Base-by-base conservation (phyloP, 2,329 filamentous ascomycete genomes). In the Aspergillus hiratsukae region DNA sequence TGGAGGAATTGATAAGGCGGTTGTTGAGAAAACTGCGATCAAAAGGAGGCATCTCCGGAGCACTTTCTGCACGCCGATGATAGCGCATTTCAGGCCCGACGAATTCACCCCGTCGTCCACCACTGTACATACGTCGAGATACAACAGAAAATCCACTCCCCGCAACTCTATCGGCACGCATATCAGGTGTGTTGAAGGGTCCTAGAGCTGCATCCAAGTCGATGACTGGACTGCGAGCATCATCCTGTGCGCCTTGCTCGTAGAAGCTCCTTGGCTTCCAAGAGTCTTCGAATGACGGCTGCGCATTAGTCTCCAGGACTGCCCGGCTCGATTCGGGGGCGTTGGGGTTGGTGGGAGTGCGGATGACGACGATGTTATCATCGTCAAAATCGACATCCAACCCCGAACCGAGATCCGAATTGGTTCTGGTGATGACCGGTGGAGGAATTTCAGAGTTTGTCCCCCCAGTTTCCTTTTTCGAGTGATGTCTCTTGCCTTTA, bases 161-260 rank as follows among this genome's bases (percentile, higher is more conserved):
- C 3, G 68, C 59, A 56, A 65, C 61, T 37, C 62, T 64, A 23
- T 67, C 63, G 19, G 68, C 65, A n/a, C 70, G 69, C 64, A 75
- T 74, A 52, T 76, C 75, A 7, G 77, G 75, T 0, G 91, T 96
- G 66, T 95, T 94, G 73, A 96, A 96, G 0, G 93, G 91, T 1
- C 91, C 92, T 1, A 97, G 81, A 27, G 93, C 94, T 19, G 92
- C 93, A 75, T 99, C 94, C 45, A 99, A 78, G 72, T 99, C 94
- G 61, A 99, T 95, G 72, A 97, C 88, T 7, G 89, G 87, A 67
- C 86, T 90, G 52, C 87, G 82, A 3, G 83, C 72, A 57, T 95
- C 90, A 49, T 87, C 84, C 8, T 84, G 80, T 2, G 67, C 59
- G 41, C 52, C 69, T 58, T 77, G 75, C 48, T 77, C 75, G 49